Conservation (phyloP, 2,329 filamentous ascomycete genomes). For the Scortechinia acanthostroma region DNA sequence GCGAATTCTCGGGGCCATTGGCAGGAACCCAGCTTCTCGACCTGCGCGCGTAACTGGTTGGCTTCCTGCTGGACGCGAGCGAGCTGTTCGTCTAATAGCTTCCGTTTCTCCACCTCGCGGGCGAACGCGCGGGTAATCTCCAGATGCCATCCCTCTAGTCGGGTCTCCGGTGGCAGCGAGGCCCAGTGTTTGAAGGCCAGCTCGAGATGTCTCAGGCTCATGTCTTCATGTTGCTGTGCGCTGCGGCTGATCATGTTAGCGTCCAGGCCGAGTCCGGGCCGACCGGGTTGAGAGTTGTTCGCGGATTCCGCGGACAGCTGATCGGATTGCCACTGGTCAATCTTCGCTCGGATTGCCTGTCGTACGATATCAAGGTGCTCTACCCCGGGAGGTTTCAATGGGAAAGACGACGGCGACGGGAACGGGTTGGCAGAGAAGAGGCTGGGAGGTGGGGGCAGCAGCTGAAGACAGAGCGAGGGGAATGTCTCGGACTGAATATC, state of each 20-base stretch:
- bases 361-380: not conserved
- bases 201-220: not conserved
- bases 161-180: conserved; percentile 4
- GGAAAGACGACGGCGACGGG: not conserved
- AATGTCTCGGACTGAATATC: not conserved
- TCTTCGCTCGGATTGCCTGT: not conserved
- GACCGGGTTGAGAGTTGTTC: not conserved
- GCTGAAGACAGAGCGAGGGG: not conserved
- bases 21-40: conserved; percentile 31
- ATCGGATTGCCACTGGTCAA: not conserved
- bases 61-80: conserved; percentile 34
- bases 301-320: not conserved
- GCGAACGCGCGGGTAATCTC: conserved; percentile 35
- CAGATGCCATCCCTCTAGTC: conserved; percentile 30
- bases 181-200: not conserved
- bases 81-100: conserved; percentile 28
- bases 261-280: not conserved
- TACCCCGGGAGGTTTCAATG: not conserved
- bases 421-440: not conserved
- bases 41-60: conserved; percentile 34
- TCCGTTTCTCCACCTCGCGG: conserved; percentile 30
- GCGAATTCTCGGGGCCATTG: conserved; percentile 38
- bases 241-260: not conserved
- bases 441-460: not conserved
- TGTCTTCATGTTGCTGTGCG: not conserved